Percentiles rank a stretch among this genome's conserved stretches.
Conservation (phyloP, 306 rosid species). For the Cicer cuneatum region DNA sequence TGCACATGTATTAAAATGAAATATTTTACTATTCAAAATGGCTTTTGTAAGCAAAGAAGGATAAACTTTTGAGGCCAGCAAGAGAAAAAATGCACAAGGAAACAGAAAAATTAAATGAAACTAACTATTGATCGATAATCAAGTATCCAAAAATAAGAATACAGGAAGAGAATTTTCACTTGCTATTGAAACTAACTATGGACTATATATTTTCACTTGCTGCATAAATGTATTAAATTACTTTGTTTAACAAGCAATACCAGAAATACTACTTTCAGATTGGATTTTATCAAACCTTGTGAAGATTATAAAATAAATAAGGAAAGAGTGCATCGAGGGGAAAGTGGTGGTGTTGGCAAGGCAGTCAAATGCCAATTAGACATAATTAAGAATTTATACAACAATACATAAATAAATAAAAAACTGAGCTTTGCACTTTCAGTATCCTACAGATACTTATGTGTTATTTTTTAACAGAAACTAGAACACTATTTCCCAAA, state of each 20-base stretch:
- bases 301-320: conserved; percentile 26
- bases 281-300: conserved; percentile 28
- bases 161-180: conserved; percentile 42
- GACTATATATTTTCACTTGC: conserved; percentile 7
- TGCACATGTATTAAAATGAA: conserved; percentile 47
- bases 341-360: conserved; percentile 29
- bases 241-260: conserved; percentile 23
- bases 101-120: conserved; percentile 21
- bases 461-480: background rate
- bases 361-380: conserved; percentile 32
- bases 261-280: conserved; percentile 11
- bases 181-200: no score
- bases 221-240: conserved; percentile 21
- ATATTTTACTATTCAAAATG: conserved; percentile 22
- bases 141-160: conserved; percentile 25
- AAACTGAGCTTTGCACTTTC: background rate
- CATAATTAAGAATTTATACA: background rate
- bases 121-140: conserved; percentile 26
- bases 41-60: conserved; percentile 37
- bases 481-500: background rate
- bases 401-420: background rate
- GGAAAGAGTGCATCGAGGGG: background rate
- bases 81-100: conserved; percentile 19
- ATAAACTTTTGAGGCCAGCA: conserved; percentile 32
- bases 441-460: background rate